Evolutionary conservation across 2,329 filamentous ascomycete species (phyloP).

Genomic region (Fusarium begoniae): DNA sequence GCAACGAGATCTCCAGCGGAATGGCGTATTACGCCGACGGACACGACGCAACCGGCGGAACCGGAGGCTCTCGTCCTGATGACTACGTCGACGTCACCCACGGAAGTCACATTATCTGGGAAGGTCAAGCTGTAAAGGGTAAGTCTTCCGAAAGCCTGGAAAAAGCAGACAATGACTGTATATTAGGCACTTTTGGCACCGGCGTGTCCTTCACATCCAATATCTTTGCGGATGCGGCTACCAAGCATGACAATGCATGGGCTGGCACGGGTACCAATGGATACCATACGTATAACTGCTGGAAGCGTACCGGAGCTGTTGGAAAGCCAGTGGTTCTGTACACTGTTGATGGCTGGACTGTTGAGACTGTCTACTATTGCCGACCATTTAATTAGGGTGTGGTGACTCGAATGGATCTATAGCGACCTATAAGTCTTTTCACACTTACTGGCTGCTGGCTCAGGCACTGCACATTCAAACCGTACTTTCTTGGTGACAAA

Average conservation of each 20-base stretch:
- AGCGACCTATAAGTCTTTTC: too few species aligned
- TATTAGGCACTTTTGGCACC: not conserved
- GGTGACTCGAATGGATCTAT: rapidly evolving
- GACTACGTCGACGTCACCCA: not conserved
- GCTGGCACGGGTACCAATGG: not conserved
- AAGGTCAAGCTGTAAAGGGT: not conserved
- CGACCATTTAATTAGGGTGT: not conserved
- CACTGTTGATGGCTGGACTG: not conserved
- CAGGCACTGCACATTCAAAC: rapidly evolving
- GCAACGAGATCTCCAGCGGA: not conserved
- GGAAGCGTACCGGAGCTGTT: not conserved
- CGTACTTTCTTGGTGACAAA: not conserved
- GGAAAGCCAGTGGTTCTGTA: not conserved
- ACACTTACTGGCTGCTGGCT: rapidly evolving
- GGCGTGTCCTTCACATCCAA: conserved; percentile 1
- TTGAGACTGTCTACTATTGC: not conserved
- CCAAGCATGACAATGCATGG: not conserved
- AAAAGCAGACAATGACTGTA: not conserved
- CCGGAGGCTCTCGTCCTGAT: not conserved
- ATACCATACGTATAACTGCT: not conserved
- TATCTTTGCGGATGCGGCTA: not conserved
- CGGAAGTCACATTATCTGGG: not conserved
- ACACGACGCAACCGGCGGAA: not conserved
- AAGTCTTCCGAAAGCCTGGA: not conserved
- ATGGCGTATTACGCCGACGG: not conserved